Conservation (phyloP, 2,329 filamentous ascomycete genomes). For the Orbilia quercus region DNA sequence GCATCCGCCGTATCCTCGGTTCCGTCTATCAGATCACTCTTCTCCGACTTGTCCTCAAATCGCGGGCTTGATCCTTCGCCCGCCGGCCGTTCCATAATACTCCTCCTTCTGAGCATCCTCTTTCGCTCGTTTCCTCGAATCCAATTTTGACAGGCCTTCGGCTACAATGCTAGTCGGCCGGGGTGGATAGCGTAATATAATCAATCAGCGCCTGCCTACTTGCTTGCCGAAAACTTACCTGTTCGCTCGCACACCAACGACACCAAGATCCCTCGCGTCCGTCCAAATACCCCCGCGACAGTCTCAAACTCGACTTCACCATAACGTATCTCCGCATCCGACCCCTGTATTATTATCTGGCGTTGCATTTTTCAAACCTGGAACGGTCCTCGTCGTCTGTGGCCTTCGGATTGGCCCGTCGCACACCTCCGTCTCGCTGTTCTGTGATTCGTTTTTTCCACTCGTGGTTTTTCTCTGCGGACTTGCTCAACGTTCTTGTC, state of each 20-base stretch:
- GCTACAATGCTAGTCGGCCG: constrained; percentile 9
- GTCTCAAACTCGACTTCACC: constrained; percentile 38
- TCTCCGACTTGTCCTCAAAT: not conserved
- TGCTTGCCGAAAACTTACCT: constrained; percentile 55
- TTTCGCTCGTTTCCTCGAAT: constrained; percentile 2
- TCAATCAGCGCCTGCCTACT: constrained; percentile 39
- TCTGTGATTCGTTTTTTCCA: constrained; percentile 35
- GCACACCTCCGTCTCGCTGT: constrained; percentile 45
- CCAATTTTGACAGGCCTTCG: constrained; percentile 34
- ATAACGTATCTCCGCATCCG: constrained; percentile 23
- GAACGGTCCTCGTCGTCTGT: constrained; percentile 21
- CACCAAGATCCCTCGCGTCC: constrained; percentile 50
- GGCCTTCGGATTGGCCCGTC: constrained; percentile 31
- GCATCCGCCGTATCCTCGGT: not conserved
- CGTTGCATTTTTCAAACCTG: constrained; percentile 37
- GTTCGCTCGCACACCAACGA: constrained; percentile 51
- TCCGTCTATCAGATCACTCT: not conserved
- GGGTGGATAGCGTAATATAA: constrained; percentile 39
- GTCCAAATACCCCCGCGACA: constrained; percentile 52
- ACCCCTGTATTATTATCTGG: constrained; percentile 40
- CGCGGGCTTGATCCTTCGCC: constrained; percentile 7
- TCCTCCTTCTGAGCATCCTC: constrained; percentile 2
- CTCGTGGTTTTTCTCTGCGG: constrained; percentile 12
- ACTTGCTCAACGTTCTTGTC: constrained; percentile 15
- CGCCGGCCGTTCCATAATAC: constrained; percentile 1